Base-by-base conservation (phyloP, 2,329 filamentous ascomycete genomes). In the Colletotrichum euphorbiae region DNA sequence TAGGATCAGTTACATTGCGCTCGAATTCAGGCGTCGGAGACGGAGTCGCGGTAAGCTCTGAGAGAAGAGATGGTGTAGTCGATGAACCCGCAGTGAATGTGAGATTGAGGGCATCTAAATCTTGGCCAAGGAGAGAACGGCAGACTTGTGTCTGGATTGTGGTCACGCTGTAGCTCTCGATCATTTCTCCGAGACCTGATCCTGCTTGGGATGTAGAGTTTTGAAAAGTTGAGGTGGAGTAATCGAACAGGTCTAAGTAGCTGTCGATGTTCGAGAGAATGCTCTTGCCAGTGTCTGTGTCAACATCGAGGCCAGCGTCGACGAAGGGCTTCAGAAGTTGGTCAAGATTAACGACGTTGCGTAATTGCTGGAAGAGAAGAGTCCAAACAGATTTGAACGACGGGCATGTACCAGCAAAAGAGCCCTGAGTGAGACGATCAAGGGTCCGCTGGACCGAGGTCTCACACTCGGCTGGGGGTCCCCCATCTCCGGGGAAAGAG, bases 331-430 rank as follows among this genome's bases (percentile, higher is more conserved):
- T 31, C 5, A 71, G 63, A 4, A 69, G 45, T 3, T 63, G 38
- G 24, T 61, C 38, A 12, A 65, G 19, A n/a, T 58, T 66, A 17
- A 66, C 11, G 2, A 62, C 67, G 74, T 78, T n/a, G 75, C 74
- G 43, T 70, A 71, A 75, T 11, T 73, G 62, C 60, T 77, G 78
- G 31, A 74, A 74, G 1, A 67, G 24, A 0, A 79, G 73, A 3
- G 73, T 74, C 7, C 71, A 71, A 9, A 80, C 74, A 6, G 77
- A 78, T 0, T 77, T 74, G 15, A 80, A 54, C 19, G 78, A 75
- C 0, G 77, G 78, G 55, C 79, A 81, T 0, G 75, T 73, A 4
- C 77, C 78, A 7, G 73, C 77, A 31, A 81, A 78, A 0, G 78
- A 77, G 33, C 80, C 78, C 2, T 70, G 74, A 6, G 74, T 73